Base-by-base conservation (phyloP, 192 early-diverging fungal genomes). In the Piromyces sp. region DNA sequence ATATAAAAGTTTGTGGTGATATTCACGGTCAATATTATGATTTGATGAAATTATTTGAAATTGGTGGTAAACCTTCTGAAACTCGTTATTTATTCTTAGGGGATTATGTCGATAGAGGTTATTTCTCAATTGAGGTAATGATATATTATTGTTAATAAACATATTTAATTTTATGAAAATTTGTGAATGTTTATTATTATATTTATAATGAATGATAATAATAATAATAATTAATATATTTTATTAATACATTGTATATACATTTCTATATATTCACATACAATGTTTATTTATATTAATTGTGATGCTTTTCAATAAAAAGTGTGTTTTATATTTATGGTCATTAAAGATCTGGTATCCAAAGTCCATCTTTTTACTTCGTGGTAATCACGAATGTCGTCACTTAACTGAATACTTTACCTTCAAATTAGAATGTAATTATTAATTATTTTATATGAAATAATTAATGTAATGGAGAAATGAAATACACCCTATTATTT, bases 11-110 rank as follows among this genome's bases (percentile, higher is more conserved):
- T 12, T 97, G 96, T 86, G 97, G 97, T 78, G 97, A 98, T 87
- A 93, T 98, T 82, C 97, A 98, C 85, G 97, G 97, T n/a, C 97
- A 98, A 84, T 98, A 93, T 84, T 98, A 93, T 85, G 97, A 98
- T 86, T 86, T 98, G 84, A 94, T 98, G 95, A 97, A 98, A 86
- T 90, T 98, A 30, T 96, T 98, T 88, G 96, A 97, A 84, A 96
- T 98, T 13, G 97, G 97, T 51, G 97, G 97, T 78, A 93, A 95
- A 85, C 96, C 96, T 26, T 93, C 92, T 3, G 92, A 90, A 31
- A 98, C 97, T 5, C 88, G 94, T 30, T 98, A 98, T 84, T 89
- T 98, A 29, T 98, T 98, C 82, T 85, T 98, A 81, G 97, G 97
- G 33, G 97, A 98, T 85, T 98, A 97, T 86, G 97, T 98, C 12